Percentiles rank a stretch among this genome's conserved stretches.
These are phyloP conservation scores for Eucalyptus pauciflora DNA, from an alignment of 345 rosid genomes.

Conservation along the genomic window DNA sequence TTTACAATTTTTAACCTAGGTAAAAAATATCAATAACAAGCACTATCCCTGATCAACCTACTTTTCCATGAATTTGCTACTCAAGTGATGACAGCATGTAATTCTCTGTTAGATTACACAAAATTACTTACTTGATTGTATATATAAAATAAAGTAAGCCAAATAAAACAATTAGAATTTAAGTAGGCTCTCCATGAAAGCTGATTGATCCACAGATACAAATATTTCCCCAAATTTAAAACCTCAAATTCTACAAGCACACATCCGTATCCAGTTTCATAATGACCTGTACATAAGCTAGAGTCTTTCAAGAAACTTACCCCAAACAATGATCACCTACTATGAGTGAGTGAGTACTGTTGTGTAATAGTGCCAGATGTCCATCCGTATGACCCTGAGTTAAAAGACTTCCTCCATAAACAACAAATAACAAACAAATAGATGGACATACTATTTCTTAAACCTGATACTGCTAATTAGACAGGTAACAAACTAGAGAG, in stretches of 20 bases:
- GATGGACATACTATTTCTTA: not conserved
- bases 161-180: not conserved
- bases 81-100: not conserved
- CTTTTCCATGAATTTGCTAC: not conserved
- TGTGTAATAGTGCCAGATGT: slow-evolving; percentile 65
- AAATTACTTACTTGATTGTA: not conserved
- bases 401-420: not conserved
- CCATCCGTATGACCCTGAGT: slow-evolving; percentile 95
- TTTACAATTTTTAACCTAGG: not conserved
- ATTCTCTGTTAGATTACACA: not conserved
- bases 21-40: not conserved
- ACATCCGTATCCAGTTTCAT: not conserved
- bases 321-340: slow-evolving; percentile 94
- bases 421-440: not conserved
- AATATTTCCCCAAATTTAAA: not conserved
- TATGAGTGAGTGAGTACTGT: slow-evolving; percentile 52
- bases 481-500: not conserved
- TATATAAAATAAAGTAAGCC: not conserved
- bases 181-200: not conserved
- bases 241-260: not conserved
- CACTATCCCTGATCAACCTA: not conserved
- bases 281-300: not conserved
- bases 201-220: not conserved
- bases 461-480: not conserved
- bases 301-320: slow-evolving; percentile 29